phyloP scores from a whole-genome alignment of 2,329 filamentous ascomycete species.

The Cercospora sojina region DNA sequence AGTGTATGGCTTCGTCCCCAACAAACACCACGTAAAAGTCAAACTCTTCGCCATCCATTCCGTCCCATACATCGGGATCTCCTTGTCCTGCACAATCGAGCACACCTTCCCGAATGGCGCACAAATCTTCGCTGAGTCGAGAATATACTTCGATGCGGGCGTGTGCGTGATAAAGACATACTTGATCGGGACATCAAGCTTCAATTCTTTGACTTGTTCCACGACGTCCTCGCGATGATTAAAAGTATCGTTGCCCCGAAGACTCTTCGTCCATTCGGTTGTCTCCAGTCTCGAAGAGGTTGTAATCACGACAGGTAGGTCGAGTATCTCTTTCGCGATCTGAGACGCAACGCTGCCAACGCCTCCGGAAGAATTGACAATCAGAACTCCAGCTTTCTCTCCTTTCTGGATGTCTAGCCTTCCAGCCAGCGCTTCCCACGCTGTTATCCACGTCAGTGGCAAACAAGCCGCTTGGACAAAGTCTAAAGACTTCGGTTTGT shows the following conservation, averaged over 20 bases:
- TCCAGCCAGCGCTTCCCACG: conserved; percentile 47
- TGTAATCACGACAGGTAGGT: conserved; percentile 38
- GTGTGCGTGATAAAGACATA: conserved; percentile 24
- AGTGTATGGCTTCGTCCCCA: conserved; percentile 18
- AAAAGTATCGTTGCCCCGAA: conserved; percentile 47
- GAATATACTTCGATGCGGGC: conserved; percentile 14
- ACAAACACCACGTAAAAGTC: conserved; percentile 22
- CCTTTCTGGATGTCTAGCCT: conserved; percentile 43
- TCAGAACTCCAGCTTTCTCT: conserved; percentile 40
- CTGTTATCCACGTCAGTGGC: conserved; percentile 48
- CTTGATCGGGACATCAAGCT: conserved; percentile 18
- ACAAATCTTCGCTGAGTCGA: conserved; percentile 16
- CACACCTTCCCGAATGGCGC: conserved; percentile 21
- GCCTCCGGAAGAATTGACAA: conserved; percentile 50
- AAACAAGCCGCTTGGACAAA: conserved; percentile 46
- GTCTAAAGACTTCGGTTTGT: conserved; percentile 43
- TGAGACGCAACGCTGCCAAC: conserved; percentile 49
- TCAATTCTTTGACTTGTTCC: conserved; percentile 35
- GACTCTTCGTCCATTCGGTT: conserved; percentile 39
- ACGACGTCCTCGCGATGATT: conserved; percentile 45
- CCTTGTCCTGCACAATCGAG: conserved; percentile 20
- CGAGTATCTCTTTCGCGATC: conserved; percentile 40
- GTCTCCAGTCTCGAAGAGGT: conserved; percentile 47
- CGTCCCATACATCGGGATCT: conserved; percentile 14
- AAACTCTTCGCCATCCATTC: conserved; percentile 16